Base-by-base conservation (phyloP, 2,329 filamentous ascomycete genomes). In the Arachnopeziza araneosa region DNA sequence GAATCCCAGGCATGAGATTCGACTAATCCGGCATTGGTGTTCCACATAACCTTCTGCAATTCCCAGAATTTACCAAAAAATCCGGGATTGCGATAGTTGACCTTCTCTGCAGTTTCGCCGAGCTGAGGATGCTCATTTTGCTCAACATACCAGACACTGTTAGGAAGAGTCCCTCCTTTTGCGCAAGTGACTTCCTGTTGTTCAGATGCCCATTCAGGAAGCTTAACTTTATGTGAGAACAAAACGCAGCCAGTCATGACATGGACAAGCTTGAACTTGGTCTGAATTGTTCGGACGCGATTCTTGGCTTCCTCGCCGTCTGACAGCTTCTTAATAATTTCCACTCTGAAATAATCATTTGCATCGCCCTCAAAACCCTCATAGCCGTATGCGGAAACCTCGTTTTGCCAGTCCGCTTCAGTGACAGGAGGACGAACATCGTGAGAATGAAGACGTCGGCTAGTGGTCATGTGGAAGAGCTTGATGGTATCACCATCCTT, bases 111-210 rank as follows among this genome's bases (percentile, higher is more conserved):
- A 64, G 88, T 82, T 1, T 82, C 80, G 23, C 85, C 84, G 57
- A 97, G 83, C 70, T 84, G 79, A 12, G 92, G 90, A 71, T 98
- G 95, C 63, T 87, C 82, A 74, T 99, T 99, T 66, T 85, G 85
- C 76, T 99, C 95, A 64, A 99, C 80, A 71, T 97, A 98, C 95
- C 95, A 99, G 67, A 99, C 78, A 70, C 92, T 96, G 83, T 99
- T 99, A 58, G 95, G 95, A 48, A 97, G 79, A 63, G 92, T 96
- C 68, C 92, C 95, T 54, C 90, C 88, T 68, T 87, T 89, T 8
- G 95, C 95, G 72, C 95, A 99, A 22, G 93, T 98, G n/a, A 99
- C 95, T 76, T 99, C 95, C 75, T 99, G 95, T 75, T 99, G 95
- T 75, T 98, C 95, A 56, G 89, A 99, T 53, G 90, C 95, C 95